Evolutionary conservation across 139 green algal genomes (phyloP).

Genomic region (Eudorina sp.): DNA sequence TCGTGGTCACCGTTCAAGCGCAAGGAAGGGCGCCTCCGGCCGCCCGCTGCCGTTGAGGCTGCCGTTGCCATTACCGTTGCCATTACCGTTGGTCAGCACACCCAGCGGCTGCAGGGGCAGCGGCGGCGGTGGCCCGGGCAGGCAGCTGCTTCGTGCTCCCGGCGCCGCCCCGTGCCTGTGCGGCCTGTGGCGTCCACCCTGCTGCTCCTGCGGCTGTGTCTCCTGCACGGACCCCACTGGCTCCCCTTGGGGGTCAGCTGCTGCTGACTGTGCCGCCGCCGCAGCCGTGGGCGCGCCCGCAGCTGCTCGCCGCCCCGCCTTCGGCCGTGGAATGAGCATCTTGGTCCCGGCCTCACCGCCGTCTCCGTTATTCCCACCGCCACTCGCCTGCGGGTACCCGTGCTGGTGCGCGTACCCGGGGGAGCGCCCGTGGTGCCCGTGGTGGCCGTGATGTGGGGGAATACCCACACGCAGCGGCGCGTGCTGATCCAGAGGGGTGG

Average conservation of each 20-base stretch:
- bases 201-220: not conserved
- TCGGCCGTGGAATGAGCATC: not conserved
- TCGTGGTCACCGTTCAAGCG: not conserved
- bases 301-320: not conserved
- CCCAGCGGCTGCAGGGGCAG: not conserved
- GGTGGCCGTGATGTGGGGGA: not conserved
- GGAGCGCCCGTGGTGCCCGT: not conserved
- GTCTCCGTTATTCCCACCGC: not conserved
- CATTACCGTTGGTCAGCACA: not conserved
- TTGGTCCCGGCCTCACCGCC: not conserved
- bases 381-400: not conserved
- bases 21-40: not conserved
- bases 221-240: no score
- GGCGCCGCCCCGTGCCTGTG: not conserved
- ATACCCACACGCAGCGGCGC: not conserved
- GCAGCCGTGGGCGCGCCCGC: not conserved
- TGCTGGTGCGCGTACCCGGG: not conserved
- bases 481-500: not conserved
- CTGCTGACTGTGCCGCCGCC: no score
- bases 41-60: not conserved
- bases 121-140: not conserved
- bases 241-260: not conserved
- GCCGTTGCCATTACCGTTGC: not conserved
- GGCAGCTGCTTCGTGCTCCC: no score
- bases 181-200: not conserved